Conservation (phyloP, 257 asterid species). For the Lycium barbarum region DNA sequence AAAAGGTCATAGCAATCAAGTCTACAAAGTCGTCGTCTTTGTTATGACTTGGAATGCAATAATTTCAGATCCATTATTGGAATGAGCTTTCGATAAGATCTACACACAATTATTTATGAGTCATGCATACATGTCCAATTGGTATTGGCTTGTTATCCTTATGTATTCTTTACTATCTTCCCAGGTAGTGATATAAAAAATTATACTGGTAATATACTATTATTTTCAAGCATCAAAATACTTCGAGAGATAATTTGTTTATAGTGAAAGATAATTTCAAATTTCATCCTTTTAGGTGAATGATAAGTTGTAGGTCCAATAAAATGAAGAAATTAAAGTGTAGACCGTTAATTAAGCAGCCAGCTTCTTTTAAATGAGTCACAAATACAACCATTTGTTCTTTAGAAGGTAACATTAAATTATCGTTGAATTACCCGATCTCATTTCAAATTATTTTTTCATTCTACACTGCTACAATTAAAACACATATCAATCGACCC, state of each 20-base stretch:
- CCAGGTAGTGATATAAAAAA: not conserved
- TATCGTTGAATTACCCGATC: no score
- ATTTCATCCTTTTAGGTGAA: not conserved
- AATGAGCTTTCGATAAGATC: not conserved
- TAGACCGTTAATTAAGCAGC: no score
- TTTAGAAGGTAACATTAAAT: no score
- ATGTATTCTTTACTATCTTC: not conserved
- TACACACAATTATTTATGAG: not conserved
- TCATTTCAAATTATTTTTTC: no score
- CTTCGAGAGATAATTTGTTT: not conserved
- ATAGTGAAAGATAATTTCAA: not conserved
- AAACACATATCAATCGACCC: no score
- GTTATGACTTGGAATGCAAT: not conserved
- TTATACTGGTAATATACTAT: not conserved
- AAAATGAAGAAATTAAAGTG: not conserved
- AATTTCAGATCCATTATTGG: conserved; percentile 14
- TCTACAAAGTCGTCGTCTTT: not conserved
- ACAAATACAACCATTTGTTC: no score
- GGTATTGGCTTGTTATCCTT: not conserved
- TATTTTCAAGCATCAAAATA: not conserved
- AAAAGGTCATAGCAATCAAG: not conserved
- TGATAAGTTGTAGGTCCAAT: not conserved
- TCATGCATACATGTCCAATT: not conserved
- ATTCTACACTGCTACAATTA: no score
- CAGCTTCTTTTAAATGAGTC: no score